These are phyloP conservation scores for Pontederia paniculata DNA, from an alignment of 176 grass and related monocot genomes.

Conservation along the genomic window DNA sequence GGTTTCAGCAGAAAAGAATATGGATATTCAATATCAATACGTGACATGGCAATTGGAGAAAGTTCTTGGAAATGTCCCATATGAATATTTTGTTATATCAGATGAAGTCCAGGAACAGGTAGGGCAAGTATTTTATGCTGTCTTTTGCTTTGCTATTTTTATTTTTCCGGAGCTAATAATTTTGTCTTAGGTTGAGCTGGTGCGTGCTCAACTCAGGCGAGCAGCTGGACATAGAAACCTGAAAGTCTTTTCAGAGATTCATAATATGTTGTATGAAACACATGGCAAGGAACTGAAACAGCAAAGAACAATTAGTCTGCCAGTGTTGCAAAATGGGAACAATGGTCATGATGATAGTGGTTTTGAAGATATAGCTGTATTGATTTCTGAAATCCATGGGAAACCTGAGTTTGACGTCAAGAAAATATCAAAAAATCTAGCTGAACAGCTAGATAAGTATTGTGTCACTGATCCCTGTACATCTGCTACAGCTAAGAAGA, in stretches of 20 bases:
- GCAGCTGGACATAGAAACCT: conserved; percentile 50
- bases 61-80: conserved; percentile 48
- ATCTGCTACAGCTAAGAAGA: conserved; percentile 12
- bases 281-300: conserved; percentile 24
- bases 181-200: conserved; percentile 65
- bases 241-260: conserved; percentile 55
- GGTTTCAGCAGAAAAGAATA: conserved; percentile 42
- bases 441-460: conserved; percentile 34
- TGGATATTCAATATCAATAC: conserved; percentile 59
- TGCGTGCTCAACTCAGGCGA: conserved; percentile 68
- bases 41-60: conserved; percentile 75
- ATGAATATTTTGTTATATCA: conserved; percentile 67
- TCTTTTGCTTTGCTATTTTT: background rate
- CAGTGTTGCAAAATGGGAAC: conserved; percentile 22
- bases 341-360: conserved; percentile 29
- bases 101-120: conserved; percentile 99
- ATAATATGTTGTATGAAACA: conserved; percentile 37
- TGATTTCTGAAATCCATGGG: conserved; percentile 59
- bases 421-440: conserved; percentile 37
- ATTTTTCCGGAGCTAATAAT: background rate
- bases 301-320: conserved; percentile 21
- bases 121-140: conserved; percentile 6
- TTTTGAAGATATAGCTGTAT: conserved; percentile 32
- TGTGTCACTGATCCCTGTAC: conserved; percentile 21
- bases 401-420: conserved; percentile 31